These are phyloP conservation scores for Epichloe sp. DNA, from an alignment of 2,329 filamentous ascomycete genomes.

Conservation along the genomic window DNA sequence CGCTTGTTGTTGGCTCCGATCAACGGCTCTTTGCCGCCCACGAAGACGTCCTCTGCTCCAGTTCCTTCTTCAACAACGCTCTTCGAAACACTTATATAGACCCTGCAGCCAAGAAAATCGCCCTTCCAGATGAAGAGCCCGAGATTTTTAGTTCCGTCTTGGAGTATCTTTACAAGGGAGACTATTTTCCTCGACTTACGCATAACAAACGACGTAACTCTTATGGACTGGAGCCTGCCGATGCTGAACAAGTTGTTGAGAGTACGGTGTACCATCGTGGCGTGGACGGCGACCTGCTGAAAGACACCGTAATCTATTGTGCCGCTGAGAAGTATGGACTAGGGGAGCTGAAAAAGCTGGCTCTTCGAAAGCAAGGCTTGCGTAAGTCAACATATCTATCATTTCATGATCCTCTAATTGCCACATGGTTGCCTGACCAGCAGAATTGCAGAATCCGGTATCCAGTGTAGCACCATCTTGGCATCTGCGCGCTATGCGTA, in stretches of 20 bases:
- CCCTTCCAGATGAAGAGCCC: constrained; percentile 73
- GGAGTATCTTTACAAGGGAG: constrained; percentile 87
- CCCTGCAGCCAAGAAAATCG: constrained; percentile 49
- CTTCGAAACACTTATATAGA: constrained; percentile 24
- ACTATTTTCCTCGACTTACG: constrained; percentile 74
- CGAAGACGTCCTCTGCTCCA: constrained; percentile 67
- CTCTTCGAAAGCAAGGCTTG: constrained; percentile 79
- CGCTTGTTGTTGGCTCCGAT: constrained; percentile 65
- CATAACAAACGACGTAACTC: constrained; percentile 70
- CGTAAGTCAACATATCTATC: constrained; percentile 35
- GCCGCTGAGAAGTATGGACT: constrained; percentile 74
- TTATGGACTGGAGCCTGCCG: constrained; percentile 64
- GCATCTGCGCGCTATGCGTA: constrained; percentile 84
- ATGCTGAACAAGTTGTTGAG: constrained; percentile 36
- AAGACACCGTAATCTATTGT: constrained; percentile 86
- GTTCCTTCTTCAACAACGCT: constrained; percentile 55
- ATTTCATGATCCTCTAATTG: background rate
- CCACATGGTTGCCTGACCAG: background rate
- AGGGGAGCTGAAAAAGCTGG: constrained; percentile 70
- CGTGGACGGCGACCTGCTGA: constrained; percentile 56
- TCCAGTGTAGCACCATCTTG: constrained; percentile 74
- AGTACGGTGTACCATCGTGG: constrained; percentile 57
- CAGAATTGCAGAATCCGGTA: constrained; percentile 47
- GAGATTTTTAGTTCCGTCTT: constrained; percentile 84
- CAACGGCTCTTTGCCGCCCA: constrained; percentile 85